A percentile compares a stretch with the other conserved stretches of the same genome.
Conservation (phyloP, 2,329 filamentous ascomycete species). For the Fusarium mundagurra region DNA sequence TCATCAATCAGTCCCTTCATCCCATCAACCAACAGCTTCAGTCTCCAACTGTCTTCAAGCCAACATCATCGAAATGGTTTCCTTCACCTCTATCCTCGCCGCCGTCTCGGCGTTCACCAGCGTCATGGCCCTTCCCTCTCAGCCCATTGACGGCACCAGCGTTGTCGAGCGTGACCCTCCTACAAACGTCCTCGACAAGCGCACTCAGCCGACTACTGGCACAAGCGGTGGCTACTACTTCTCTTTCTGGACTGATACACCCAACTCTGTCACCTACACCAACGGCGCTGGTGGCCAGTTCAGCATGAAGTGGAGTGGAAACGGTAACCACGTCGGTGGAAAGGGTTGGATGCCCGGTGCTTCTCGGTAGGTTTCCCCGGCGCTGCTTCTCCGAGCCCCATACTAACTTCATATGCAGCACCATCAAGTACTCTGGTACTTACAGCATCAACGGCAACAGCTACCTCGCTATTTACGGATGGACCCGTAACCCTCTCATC, state of each 20-base stretch:
- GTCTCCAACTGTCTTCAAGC: background rate
- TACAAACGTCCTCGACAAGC: constrained; percentile 39
- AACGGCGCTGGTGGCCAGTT: constrained; percentile 57
- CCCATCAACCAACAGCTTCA: background rate
- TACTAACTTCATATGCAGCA: constrained; percentile 13
- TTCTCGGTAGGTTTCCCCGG: constrained; percentile 43
- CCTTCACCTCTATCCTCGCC: constrained; percentile 36
- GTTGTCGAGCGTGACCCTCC: background rate
- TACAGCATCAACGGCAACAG: constrained; percentile 49
- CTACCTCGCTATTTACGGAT: constrained; percentile 53
- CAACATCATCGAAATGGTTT: constrained; percentile 28
- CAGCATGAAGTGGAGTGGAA: constrained; percentile 54
- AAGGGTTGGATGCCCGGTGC: constrained; percentile 41
- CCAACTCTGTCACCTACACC: constrained; percentile 55
- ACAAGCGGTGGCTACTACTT: constrained; percentile 55
- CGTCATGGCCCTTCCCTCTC: constrained; percentile 32
- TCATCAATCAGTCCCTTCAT: background rate
- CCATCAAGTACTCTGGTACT: constrained; percentile 44
- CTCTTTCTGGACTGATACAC: constrained; percentile 60
- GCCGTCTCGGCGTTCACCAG: constrained; percentile 30
- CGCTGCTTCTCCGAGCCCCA: background rate
- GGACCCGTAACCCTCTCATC: constrained; percentile 51
- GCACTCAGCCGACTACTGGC: constrained; percentile 50
- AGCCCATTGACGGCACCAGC: background rate
- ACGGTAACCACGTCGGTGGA: constrained; percentile 41